These are phyloP conservation scores for Calycina marina DNA, from an alignment of 2,329 filamentous ascomycete genomes.

Conservation along the genomic window DNA sequence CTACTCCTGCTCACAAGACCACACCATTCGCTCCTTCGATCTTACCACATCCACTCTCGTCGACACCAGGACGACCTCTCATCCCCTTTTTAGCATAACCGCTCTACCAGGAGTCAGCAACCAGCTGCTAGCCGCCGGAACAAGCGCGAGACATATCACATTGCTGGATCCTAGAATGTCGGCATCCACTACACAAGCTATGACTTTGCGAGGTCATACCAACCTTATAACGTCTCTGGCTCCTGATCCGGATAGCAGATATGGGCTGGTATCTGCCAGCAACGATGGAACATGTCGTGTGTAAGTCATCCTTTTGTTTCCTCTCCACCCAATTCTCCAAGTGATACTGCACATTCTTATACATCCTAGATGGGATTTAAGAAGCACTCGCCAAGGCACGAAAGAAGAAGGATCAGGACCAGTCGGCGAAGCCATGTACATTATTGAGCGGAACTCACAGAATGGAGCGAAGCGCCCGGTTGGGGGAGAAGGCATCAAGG, in stretches of 20 bases:
- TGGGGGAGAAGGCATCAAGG: constrained; percentile 75
- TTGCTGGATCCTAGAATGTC: constrained; percentile 81
- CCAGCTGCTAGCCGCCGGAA: constrained; percentile 54
- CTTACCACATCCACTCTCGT: constrained; percentile 67
- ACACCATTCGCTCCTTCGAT: constrained; percentile 82
- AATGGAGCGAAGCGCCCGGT: constrained; percentile 43
- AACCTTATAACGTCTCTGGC: constrained; percentile 48
- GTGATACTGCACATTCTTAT: not conserved
- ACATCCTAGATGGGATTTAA: constrained; percentile 67
- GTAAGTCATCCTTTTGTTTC: too few species aligned
- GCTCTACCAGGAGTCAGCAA: constrained; percentile 47
- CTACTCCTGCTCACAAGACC: constrained; percentile 84
- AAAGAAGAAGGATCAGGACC: constrained; percentile 43
- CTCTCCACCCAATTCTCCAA: not conserved
- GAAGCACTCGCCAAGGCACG: constrained; percentile 46
- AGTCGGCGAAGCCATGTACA: constrained; percentile 59
- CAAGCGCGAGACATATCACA: constrained; percentile 73
- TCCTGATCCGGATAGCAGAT: constrained; percentile 45
- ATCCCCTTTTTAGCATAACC: constrained; percentile 67
- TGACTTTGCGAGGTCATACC: constrained; percentile 83
- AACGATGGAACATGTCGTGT: constrained; percentile 87
- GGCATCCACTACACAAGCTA: constrained; percentile 60
- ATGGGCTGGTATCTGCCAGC: constrained; percentile 76
- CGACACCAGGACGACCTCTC: constrained; percentile 68
- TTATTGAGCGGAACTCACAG: constrained; percentile 56